A percentile compares a stretch with the other conserved stretches of the same genome.
Evolutionary conservation across 495 filamentous ascomycete genomes (phyloP).

Genomic region (Hypoxylon cercidicola): DNA sequence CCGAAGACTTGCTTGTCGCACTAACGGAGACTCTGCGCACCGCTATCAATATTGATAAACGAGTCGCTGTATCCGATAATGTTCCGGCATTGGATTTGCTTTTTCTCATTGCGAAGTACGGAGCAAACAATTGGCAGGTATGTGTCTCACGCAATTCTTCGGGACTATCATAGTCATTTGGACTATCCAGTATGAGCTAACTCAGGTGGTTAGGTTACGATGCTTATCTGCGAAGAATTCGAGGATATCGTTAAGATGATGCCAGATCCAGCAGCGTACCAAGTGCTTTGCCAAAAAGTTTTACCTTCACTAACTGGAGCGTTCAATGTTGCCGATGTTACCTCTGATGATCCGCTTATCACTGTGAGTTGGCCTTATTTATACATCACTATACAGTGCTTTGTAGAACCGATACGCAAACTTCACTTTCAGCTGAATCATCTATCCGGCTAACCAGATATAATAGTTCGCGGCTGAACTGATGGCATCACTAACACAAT

Average conservation of each 20-base stretch:
- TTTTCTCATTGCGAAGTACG: constrained; percentile 87
- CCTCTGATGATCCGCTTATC: constrained; percentile 82
- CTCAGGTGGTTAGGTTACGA: constrained; percentile 38
- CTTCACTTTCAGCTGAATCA: not conserved
- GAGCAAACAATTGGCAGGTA: constrained; percentile 87
- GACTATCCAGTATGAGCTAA: constrained; percentile 16
- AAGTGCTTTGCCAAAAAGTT: constrained; percentile 85
- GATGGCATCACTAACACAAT: constrained; percentile 79
- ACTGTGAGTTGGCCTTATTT: constrained; percentile 59
- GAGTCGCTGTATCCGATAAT: constrained; percentile 71
- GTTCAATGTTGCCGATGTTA: constrained; percentile 87
- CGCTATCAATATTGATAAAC: constrained; percentile 79
- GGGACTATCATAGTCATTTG: not conserved
- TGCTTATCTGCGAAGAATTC: constrained; percentile 85
- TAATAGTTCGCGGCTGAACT: constrained; percentile 82
- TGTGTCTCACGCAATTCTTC: constrained; percentile 52
- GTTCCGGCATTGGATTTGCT: constrained; percentile 82
- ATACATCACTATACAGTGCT: not conserved
- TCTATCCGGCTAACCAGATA: constrained; percentile 23
- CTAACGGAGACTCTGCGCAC: constrained; percentile 88
- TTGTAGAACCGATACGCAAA: too few species aligned
- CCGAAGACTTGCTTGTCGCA: constrained; percentile 90
- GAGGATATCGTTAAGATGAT: constrained; percentile 82
- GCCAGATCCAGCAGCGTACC: constrained; percentile 72
- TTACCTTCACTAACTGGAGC: constrained; percentile 87